These are phyloP conservation scores for Lentinula edodes DNA, from an alignment of 768 basidiomycete genomes.

Conservation along the genomic window DNA sequence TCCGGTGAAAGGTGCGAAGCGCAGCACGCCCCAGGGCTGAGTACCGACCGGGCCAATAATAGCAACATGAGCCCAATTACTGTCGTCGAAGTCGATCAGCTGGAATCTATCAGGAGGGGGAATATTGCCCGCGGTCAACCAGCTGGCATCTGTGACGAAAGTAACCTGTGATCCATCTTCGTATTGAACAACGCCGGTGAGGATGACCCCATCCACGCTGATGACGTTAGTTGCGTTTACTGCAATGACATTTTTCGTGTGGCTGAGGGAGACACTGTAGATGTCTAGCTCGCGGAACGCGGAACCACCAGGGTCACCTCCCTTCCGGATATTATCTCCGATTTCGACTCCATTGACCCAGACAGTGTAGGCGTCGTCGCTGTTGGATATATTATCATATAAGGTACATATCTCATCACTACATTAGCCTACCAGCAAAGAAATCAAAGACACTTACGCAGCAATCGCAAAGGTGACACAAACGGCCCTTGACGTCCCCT, in stretches of 20 bases:
- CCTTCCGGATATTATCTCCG: neutral
- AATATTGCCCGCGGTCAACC: neutral
- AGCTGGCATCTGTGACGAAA: neutral
- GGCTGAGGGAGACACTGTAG: neutral
- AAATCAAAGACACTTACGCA: neutral
- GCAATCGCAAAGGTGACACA: neutral
- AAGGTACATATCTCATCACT: neutral
- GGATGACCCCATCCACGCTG: neutral
- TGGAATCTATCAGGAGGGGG: neutral
- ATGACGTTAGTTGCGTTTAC: neutral
- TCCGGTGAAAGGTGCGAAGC: neutral
- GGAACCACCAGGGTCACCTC: neutral
- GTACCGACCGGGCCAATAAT: neutral
- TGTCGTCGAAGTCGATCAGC: neutral
- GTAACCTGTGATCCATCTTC: neutral
- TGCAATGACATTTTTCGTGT: neutral
- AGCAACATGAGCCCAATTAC: neutral
- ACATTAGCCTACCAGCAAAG: neutral
- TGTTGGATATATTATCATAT: neutral
- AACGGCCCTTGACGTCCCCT: neutral
- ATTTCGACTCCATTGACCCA: neutral
- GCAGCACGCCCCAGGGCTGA: neutral
- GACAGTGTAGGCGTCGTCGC: neutral
- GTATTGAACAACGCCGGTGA: neutral
- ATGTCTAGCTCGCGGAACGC: neutral